These are phyloP conservation scores for Starmerella asiatica DNA, from an alignment of 805 yeast genomes.

Conservation along the genomic window DNA sequence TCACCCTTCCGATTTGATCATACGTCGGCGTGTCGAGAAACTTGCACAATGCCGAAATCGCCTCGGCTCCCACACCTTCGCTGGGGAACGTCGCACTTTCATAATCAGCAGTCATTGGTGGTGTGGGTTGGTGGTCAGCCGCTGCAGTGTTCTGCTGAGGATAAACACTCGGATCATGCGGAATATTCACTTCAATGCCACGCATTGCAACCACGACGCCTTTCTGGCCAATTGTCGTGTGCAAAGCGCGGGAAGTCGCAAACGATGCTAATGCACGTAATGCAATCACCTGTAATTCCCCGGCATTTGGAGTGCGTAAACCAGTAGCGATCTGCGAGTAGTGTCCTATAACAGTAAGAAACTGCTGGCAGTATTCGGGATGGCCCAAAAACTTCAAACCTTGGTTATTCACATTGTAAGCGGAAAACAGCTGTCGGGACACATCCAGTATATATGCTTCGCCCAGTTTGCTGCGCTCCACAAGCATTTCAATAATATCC, in stretches of 20 bases:
- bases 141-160: background rate
- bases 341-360: conserved; percentile 27
- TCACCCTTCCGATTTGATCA: conserved; percentile 7
- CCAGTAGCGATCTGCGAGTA: conserved; percentile 18
- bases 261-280: conserved; percentile 34
- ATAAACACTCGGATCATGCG: conserved; percentile 5
- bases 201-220: conserved; percentile 21
- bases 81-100: background rate
- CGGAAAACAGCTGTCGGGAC: conserved; percentile 22
- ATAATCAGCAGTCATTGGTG: background rate
- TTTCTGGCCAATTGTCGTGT: conserved; percentile 23
- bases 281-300: conserved; percentile 26
- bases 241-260: conserved; percentile 26
- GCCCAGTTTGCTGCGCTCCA: conserved; percentile 36
- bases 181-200: conserved; percentile 19
- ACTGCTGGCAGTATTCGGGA: conserved; percentile 38
- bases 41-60: conserved; percentile 4
- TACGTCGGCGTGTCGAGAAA: conserved; percentile 7
- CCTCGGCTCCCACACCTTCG: background rate
- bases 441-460: conserved; percentile 36
- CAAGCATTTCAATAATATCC: conserved; percentile 40
- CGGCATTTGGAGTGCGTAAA: conserved; percentile 17
- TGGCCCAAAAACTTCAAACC: conserved; percentile 56
- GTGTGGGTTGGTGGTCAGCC: background rate
- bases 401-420: conserved; percentile 41